Conservation (phyloP, 106 monocot species). For the Xerophyta viscosa region DNA sequence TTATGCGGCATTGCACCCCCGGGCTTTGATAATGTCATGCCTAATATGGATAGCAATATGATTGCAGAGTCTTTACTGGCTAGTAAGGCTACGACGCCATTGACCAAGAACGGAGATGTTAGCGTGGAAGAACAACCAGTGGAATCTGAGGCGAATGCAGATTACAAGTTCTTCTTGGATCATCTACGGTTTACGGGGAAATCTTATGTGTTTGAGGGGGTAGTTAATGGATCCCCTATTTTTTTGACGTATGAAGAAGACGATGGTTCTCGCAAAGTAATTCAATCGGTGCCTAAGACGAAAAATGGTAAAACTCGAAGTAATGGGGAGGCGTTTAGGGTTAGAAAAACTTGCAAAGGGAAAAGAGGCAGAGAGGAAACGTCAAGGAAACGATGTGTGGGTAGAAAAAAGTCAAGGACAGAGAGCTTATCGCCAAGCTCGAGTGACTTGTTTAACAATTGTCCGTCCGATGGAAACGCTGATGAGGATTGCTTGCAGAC, state of each 20-base stretch:
- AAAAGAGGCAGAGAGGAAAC: too few relatives aligned
- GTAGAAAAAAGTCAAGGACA: constrained; percentile 6
- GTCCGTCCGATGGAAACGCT: not conserved
- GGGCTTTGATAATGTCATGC: too few relatives aligned
- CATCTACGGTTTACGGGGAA: constrained; percentile 25
- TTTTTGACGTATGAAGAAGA: constrained; percentile 28
- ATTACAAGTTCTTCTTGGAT: constrained; percentile 16
- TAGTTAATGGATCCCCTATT: not conserved
- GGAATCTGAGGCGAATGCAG: too few relatives aligned
- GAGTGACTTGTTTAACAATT: not conserved
- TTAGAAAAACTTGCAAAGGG: too few relatives aligned
- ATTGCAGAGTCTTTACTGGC: too few relatives aligned
- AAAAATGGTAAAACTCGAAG: too few relatives aligned
- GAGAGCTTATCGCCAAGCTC: not conserved
- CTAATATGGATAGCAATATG: too few relatives aligned
- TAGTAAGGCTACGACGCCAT: too few relatives aligned
- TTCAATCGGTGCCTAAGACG: not conserved
- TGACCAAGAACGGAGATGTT: too few relatives aligned
- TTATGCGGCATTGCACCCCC: too few relatives aligned
- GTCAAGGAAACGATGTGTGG: not conserved
- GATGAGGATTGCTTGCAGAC: not conserved
- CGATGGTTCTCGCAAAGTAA: constrained; percentile 4
- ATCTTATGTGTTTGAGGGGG: constrained; percentile 24
- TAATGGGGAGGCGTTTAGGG: too few relatives aligned
- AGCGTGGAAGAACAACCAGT: too few relatives aligned